These are phyloP conservation scores for Blastobotrys terrestris DNA, from an alignment of 805 yeast species.

Conservation along the genomic window DNA sequence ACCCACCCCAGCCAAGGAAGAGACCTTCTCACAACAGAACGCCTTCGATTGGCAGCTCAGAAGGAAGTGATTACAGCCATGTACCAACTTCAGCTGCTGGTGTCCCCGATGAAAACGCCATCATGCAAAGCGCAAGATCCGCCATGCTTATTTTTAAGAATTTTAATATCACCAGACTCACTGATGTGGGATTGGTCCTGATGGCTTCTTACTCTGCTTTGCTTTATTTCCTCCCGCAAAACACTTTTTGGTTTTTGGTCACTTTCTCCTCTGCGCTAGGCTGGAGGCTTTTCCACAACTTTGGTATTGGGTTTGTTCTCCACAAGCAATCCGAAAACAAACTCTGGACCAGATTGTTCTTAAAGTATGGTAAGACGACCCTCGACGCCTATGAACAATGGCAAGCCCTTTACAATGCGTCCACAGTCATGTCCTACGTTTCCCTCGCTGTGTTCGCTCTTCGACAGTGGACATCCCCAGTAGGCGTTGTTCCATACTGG, in stretches of 20 bases:
- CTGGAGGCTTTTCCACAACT: constrained; percentile 46
- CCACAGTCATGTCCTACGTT: constrained; percentile 51
- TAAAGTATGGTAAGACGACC: constrained; percentile 58
- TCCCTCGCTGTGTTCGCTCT: constrained; percentile 38
- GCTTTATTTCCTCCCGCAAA: constrained; percentile 26
- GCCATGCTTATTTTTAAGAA: constrained; percentile 53
- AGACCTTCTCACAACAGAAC: constrained; percentile 8
- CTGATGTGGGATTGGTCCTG: constrained; percentile 47
- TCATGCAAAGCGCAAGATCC: constrained; percentile 11
- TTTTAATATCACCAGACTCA: constrained; percentile 56
- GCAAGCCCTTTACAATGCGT: constrained; percentile 55
- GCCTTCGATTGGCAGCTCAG: constrained; percentile 1
- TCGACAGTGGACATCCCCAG: constrained; percentile 25
- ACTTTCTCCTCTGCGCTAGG: constrained; percentile 38
- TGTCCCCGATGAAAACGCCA: constrained; percentile 1
- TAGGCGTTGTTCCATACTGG: constrained; percentile 32
- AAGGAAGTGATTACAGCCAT: not conserved
- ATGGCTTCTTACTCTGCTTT: constrained; percentile 39
- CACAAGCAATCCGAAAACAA: constrained; percentile 54
- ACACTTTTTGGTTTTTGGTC: constrained; percentile 30
- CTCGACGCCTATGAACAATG: constrained; percentile 65
- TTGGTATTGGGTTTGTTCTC: constrained; percentile 46
- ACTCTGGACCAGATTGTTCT: constrained; percentile 57
- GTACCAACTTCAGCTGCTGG: not conserved
- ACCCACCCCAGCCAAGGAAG: constrained; percentile 22